Conservation (phyloP, 768 basidiomycete species). For the Scleroderma citrinum region DNA sequence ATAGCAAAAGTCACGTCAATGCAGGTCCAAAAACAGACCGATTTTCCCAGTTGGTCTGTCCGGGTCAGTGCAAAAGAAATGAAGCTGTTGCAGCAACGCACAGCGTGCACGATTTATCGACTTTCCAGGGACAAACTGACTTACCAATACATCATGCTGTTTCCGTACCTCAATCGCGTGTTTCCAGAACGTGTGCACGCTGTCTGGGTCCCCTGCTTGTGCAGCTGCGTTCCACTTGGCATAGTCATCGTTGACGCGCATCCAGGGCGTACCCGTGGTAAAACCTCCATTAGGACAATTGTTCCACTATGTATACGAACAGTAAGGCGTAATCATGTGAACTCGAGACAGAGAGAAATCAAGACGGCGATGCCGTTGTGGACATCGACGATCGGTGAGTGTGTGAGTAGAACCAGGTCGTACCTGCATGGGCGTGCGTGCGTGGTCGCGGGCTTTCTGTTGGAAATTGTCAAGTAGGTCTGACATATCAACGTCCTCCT, state of each 20-base stretch:
- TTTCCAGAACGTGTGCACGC: slow-evolving; percentile 60
- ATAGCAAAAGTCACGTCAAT: not conserved
- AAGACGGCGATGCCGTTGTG: not conserved
- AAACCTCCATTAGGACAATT: slow-evolving; percentile 52
- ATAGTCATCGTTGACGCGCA: slow-evolving; percentile 69
- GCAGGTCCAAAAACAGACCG: not conserved
- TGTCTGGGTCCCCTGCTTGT: slow-evolving; percentile 43
- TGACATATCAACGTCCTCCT: slow-evolving; percentile 49
- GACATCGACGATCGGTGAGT: not conserved
- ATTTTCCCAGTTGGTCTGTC: not conserved
- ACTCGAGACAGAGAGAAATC: not conserved
- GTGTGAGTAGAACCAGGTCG: slow-evolving; percentile 5
- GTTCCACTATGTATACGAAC: slow-evolving; percentile 47
- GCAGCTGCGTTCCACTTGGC: slow-evolving; percentile 48
- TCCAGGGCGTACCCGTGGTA: slow-evolving; percentile 62
- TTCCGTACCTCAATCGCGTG: slow-evolving; percentile 48
- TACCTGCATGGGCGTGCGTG: slow-evolving; percentile 65
- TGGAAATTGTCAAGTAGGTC: slow-evolving; percentile 54
- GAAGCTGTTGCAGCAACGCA: not conserved
- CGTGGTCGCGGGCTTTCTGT: slow-evolving; percentile 65
- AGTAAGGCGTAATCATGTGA: not conserved
- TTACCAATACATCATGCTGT: slow-evolving; percentile 46
- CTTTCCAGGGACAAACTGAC: slow-evolving; percentile 11
- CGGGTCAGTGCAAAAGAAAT: not conserved
- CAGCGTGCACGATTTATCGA: not conserved